Evolutionary conservation across 1,284 basidiomycete species (phyloP).

Genomic region (Kwoniella shivajii): DNA sequence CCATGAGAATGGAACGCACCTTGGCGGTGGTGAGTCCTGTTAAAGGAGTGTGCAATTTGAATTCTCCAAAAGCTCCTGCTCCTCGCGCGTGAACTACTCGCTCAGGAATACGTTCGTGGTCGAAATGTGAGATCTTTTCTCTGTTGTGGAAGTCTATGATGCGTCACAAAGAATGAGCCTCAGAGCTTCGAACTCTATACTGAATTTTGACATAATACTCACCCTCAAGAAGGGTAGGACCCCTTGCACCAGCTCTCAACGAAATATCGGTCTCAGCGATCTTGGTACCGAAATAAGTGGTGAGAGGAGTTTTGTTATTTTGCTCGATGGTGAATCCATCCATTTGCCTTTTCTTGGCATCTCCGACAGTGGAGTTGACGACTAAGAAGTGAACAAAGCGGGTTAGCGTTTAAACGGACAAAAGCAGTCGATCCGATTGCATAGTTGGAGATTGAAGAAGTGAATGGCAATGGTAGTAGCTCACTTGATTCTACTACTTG

Average conservation of each 20-base stretch:
- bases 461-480: background rate
- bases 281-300: slow-evolving; percentile 49
- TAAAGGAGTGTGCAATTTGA: slow-evolving; percentile 68
- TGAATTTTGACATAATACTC: slow-evolving; percentile 10
- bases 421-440: too few relatives aligned
- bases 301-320: slow-evolving; percentile 34
- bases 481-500: slow-evolving; percentile 14
- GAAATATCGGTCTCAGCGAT: slow-evolving; percentile 49
- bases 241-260: slow-evolving; percentile 46
- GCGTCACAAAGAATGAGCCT: background rate
- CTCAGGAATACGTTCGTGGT: slow-evolving; percentile 84
- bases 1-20: slow-evolving; percentile 14
- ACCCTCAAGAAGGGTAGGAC: slow-evolving; percentile 48
- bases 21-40: slow-evolving; percentile 43
- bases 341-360: slow-evolving; percentile 49
- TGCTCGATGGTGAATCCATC: slow-evolving; percentile 32
- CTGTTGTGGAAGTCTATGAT: slow-evolving; percentile 47
- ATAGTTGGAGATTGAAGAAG: background rate
- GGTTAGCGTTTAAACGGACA: background rate
- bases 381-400: slow-evolving; percentile 12
- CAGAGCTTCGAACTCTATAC: background rate
- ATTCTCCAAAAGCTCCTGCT: slow-evolving; percentile 76
- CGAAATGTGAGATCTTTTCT: slow-evolving; percentile 68
- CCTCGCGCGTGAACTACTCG: slow-evolving; percentile 72
- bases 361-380: slow-evolving; percentile 36